phyloP scores from a whole-genome alignment of 2,329 filamentous ascomycete species.

The Macrophomina phaseolina region DNA sequence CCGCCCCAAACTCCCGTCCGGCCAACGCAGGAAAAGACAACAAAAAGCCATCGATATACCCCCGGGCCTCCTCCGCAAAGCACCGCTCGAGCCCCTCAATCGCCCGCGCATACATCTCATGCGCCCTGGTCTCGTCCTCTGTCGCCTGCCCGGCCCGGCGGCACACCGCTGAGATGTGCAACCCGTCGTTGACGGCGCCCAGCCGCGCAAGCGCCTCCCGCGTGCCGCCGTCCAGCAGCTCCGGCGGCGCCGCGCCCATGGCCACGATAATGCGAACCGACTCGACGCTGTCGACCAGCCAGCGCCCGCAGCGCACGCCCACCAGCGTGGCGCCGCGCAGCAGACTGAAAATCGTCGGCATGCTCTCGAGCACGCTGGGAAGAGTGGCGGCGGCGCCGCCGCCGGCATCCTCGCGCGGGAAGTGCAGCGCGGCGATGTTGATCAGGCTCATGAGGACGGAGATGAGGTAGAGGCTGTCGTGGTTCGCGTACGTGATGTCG shows the following conservation, averaged over 20 bases:
- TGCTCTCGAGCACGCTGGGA: neutral
- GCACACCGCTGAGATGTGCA: neutral
- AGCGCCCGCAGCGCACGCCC: neutral
- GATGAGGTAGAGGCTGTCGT: conserved; percentile 36
- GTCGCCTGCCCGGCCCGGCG: too few species aligned
- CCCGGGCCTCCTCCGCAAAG: conserved; percentile 5
- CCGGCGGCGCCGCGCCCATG: neutral
- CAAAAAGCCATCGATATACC: neutral
- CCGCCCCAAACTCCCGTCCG: neutral
- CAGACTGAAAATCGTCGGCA: neutral
- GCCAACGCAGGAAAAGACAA: neutral
- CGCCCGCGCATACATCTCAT: neutral
- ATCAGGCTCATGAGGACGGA: neutral
- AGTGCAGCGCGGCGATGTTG: neutral
- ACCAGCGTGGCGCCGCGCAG: neutral
- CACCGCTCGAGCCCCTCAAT: neutral
- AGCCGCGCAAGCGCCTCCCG: neutral
- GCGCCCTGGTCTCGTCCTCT: neutral
- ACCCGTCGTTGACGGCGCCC: neutral
- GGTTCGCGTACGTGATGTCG: conserved; percentile 38
- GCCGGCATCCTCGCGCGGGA: neutral
- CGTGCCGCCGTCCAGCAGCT: neutral
- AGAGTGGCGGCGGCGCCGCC: neutral
- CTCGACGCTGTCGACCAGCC: neutral
- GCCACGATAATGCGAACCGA: neutral